Evolutionary conservation across 805 yeast genomes (phyloP).

Genomic region (Grigorovia transvaalensis): DNA sequence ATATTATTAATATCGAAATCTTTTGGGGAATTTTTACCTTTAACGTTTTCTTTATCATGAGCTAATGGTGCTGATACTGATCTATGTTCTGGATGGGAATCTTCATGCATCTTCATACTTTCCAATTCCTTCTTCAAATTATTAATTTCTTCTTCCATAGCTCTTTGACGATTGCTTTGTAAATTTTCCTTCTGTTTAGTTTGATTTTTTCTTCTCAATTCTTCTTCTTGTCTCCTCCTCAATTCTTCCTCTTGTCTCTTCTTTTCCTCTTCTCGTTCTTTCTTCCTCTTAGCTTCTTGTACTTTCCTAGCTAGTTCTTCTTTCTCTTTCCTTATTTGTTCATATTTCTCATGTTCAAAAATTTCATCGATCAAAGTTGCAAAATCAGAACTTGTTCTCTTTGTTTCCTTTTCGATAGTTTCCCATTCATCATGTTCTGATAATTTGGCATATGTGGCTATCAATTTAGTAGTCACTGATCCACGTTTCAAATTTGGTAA

Average conservation of each 20-base stretch:
- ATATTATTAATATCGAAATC: conserved; percentile 20
- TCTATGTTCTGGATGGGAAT: conserved; percentile 15
- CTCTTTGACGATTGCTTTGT: conserved; percentile 20
- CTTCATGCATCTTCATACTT: conserved; percentile 7
- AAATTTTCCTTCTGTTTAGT: conserved; percentile 12
- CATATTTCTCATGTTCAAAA: conserved; percentile 60
- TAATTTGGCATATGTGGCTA: conserved; percentile 64
- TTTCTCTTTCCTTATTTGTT: conserved; percentile 40
- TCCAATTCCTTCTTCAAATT: conserved; percentile 13
- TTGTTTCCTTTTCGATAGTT: conserved; percentile 59
- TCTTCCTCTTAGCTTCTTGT: conserved; percentile 36
- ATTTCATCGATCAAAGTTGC: conserved; percentile 69
- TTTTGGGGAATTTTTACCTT: conserved; percentile 13
- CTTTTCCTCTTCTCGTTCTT: conserved; percentile 34
- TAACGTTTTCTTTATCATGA: conserved; percentile 10
- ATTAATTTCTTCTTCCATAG: conserved; percentile 18
- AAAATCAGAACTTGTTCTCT: conserved; percentile 67
- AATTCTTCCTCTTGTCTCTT: conserved; percentile 37
- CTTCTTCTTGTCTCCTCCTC: conserved; percentile 18
- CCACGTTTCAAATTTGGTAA: conserved; percentile 43
- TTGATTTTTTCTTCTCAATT: conserved; percentile 14
- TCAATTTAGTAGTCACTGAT: conserved; percentile 59
- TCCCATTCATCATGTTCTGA: conserved; percentile 58
- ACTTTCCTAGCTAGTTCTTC: conserved; percentile 39
- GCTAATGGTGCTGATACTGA: conserved; percentile 32